These are phyloP conservation scores for Coffea eugenioides DNA, from an alignment of 257 asterid genomes.

Conservation along the genomic window DNA sequence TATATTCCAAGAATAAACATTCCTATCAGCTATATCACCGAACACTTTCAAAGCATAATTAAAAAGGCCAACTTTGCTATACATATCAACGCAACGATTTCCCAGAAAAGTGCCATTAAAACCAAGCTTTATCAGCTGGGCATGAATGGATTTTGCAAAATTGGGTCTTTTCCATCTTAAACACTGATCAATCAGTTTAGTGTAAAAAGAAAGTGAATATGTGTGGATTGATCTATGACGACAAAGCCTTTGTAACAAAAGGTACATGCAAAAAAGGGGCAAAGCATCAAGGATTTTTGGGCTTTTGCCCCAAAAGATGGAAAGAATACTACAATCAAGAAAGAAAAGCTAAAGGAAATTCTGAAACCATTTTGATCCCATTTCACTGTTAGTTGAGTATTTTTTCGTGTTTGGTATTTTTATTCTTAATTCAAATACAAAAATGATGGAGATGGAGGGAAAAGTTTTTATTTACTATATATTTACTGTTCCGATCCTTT, in stretches of 20 bases:
- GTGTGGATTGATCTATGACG: slow-evolving; percentile 27
- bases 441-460: no score
- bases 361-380: not conserved
- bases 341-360: not conserved
- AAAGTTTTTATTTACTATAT: no score
- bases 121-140: slow-evolving; percentile 54
- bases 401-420: not conserved
- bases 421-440: no score
- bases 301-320: no score
- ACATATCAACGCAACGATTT: slow-evolving; percentile 57
- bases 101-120: slow-evolving; percentile 42
- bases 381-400: not conserved
- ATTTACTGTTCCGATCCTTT: no score
- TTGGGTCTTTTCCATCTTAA: slow-evolving; percentile 25
- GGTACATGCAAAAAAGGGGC: slow-evolving; percentile 43
- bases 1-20: slow-evolving; percentile 63
- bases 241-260: slow-evolving; percentile 32
- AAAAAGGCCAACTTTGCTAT: slow-evolving; percentile 35
- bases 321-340: no score
- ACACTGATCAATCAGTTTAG: slow-evolving; percentile 38
- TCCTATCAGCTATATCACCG: slow-evolving; percentile 42
- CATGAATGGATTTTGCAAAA: slow-evolving; percentile 50
- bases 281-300: not conserved
- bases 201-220: slow-evolving; percentile 33
- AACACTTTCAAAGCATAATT: slow-evolving; percentile 48